Evolutionary conservation across 495 filamentous ascomycete species (phyloP).

Genomic region (Tricharina praecox): DNA sequence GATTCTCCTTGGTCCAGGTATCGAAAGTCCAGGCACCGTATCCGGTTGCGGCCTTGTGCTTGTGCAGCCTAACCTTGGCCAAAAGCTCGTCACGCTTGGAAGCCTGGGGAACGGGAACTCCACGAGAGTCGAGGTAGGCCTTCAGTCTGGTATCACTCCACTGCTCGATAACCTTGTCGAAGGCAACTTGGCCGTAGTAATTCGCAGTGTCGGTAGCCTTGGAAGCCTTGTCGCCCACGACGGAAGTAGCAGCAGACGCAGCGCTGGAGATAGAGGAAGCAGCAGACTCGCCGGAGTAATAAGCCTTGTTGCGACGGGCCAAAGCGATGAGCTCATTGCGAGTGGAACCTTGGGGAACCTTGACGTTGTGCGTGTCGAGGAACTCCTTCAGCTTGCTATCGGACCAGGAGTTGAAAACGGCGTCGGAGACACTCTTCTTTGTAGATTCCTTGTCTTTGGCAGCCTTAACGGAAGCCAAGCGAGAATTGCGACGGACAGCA

Average conservation of each 20-base stretch:
- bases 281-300: conserved; percentile 51
- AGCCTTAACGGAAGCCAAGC: conserved; percentile 52
- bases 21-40: conserved; percentile 74
- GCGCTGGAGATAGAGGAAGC: conserved; percentile 31
- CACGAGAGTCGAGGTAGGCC: conserved; percentile 52
- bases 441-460: conserved; percentile 50
- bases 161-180: conserved; percentile 41
- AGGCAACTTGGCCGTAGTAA: conserved; percentile 48
- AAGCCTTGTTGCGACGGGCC: conserved; percentile 71
- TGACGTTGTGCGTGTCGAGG: conserved; percentile 56
- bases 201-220: conserved; percentile 55
- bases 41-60: conserved; percentile 53
- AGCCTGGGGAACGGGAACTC: conserved; percentile 55
- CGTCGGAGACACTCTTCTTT: conserved; percentile 56
- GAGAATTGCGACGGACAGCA: conserved; percentile 76
- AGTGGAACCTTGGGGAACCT: conserved; percentile 78
- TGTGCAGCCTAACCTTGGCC: conserved; percentile 52
- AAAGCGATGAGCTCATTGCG: conserved; percentile 80
- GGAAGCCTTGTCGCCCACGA: conserved; percentile 59
- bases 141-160: conserved; percentile 61
- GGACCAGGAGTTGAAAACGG: conserved; percentile 75
- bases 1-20: conserved; percentile 59
- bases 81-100: conserved; percentile 66
- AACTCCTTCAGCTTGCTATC: conserved; percentile 66
- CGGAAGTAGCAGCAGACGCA: conserved; percentile 36